These are phyloP conservation scores for Trichoderma harzianum DNA, from an alignment of 2,329 filamentous ascomycete genomes.

Conservation along the genomic window DNA sequence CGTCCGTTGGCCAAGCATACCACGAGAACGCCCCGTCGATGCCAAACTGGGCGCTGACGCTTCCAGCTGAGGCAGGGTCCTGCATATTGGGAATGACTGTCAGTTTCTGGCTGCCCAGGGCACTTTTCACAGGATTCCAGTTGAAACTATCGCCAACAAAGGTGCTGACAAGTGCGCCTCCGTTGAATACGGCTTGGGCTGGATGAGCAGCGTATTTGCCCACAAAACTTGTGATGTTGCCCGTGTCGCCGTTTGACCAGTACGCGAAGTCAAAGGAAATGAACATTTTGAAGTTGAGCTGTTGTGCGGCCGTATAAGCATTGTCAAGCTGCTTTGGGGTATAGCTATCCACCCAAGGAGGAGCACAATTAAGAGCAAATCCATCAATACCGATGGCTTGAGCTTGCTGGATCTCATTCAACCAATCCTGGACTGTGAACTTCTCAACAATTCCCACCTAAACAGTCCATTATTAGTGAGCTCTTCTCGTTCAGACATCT, in stretches of 20 bases:
- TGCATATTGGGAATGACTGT: slow-evolving; percentile 24
- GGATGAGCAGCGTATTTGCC: slow-evolving; percentile 21
- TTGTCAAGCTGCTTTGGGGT: slow-evolving; percentile 23
- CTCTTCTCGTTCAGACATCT: neutral
- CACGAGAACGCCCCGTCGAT: slow-evolving; percentile 25
- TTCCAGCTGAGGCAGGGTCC: slow-evolving; percentile 20
- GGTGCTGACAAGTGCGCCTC: slow-evolving; percentile 24
- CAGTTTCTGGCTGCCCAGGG: slow-evolving; percentile 20
- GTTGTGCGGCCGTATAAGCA: slow-evolving; percentile 22
- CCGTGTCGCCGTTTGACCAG: slow-evolving; percentile 23
- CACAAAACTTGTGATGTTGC: slow-evolving; percentile 21
- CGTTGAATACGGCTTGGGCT: slow-evolving; percentile 22
- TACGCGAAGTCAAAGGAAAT: slow-evolving; percentile 27
- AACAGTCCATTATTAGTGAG: neutral
- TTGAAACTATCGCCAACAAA: slow-evolving; percentile 26
- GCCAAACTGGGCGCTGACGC: slow-evolving; percentile 13
- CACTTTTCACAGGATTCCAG: slow-evolving; percentile 24
- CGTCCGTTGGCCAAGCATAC: slow-evolving; percentile 26
- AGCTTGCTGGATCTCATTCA: slow-evolving; percentile 22
- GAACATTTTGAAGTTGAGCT: slow-evolving; percentile 24
- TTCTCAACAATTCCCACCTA: slow-evolving; percentile 24
- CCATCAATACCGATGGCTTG: slow-evolving; percentile 25
- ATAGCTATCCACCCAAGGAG: slow-evolving; percentile 23
- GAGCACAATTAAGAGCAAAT: slow-evolving; percentile 25
- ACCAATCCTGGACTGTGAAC: slow-evolving; percentile 23